A percentile compares a stretch with the other conserved stretches of the same genome.
These are phyloP conservation scores for Fusarium pseudoanthophilum DNA, from an alignment of 2,329 filamentous ascomycete species.

Conservation along the genomic window DNA sequence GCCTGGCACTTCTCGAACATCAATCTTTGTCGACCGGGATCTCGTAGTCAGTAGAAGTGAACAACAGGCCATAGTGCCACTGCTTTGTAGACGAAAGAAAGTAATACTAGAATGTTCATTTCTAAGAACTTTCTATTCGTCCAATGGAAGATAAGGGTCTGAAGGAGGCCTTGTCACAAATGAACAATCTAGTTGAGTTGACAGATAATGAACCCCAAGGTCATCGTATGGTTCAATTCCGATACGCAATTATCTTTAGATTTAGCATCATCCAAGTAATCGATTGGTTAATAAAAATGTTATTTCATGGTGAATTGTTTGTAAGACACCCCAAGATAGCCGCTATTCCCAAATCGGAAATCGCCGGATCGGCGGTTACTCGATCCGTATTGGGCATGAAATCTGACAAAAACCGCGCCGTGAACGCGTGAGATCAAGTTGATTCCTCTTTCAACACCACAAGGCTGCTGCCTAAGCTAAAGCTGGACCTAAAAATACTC, in stretches of 20 bases:
- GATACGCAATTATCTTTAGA: fast-evolving
- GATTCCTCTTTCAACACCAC: neutral
- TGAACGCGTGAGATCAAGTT: neutral
- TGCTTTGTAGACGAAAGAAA: fast-evolving
- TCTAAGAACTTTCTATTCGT: neutral
- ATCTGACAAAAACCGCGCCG: neutral
- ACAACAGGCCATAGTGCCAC: neutral
- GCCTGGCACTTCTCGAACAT: fast-evolving
- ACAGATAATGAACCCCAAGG: fast-evolving
- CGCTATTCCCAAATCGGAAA: neutral
- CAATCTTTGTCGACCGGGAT: fast-evolving
- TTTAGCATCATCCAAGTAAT: neutral
- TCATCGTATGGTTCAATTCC: fast-evolving
- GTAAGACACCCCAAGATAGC: neutral
- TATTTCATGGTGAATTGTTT: neutral
- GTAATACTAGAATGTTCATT: fast-evolving
- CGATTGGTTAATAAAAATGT: neutral
- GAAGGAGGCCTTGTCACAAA: too few relatives aligned
- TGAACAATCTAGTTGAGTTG: neutral
- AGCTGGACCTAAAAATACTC: neutral
- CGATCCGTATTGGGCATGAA: neutral
- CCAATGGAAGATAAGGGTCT: neutral
- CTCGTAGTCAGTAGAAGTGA: fast-evolving
- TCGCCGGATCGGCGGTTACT: constrained; percentile 9
- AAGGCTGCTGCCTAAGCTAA: neutral